A percentile compares a stretch with the other conserved stretches of the same genome.
These are phyloP conservation scores for Cercospora sp. DNA, from an alignment of 2,329 filamentous ascomycete genomes.

Conservation along the genomic window DNA sequence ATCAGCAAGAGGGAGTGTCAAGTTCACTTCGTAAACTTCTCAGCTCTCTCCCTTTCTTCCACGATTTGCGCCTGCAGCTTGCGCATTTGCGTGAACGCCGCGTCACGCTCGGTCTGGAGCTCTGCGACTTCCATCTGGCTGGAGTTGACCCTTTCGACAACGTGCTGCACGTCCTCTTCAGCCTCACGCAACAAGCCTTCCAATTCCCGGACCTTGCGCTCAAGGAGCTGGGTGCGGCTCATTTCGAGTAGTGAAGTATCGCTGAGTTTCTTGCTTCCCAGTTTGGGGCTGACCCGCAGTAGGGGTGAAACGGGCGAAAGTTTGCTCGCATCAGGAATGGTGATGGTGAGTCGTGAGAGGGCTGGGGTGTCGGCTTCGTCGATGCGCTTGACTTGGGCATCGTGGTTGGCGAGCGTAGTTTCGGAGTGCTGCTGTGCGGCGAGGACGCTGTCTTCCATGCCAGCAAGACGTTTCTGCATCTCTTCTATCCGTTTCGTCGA, in stretches of 20 bases:
- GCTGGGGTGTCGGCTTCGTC: conserved; percentile 76
- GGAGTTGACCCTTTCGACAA: conserved; percentile 76
- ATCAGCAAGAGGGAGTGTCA: background rate
- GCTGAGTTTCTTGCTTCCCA: conserved; percentile 60
- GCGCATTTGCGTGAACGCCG: conserved; percentile 69
- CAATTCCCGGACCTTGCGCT: conserved; percentile 77
- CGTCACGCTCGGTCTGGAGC: conserved; percentile 73
- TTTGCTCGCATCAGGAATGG: conserved; percentile 53
- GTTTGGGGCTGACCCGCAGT: conserved; percentile 48
- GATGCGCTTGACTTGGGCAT: conserved; percentile 76
- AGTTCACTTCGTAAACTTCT: conserved; percentile 37
- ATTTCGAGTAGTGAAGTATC: conserved; percentile 60
- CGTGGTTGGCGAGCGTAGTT: conserved; percentile 77
- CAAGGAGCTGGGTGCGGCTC: conserved; percentile 71
- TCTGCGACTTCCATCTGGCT: conserved; percentile 82
- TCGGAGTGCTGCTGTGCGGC: conserved; percentile 83
- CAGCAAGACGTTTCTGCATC: conserved; percentile 76
- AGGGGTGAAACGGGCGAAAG: conserved; percentile 58
- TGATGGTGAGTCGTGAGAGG: conserved; percentile 65
- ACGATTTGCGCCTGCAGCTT: conserved; percentile 68
- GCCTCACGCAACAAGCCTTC: conserved; percentile 77
- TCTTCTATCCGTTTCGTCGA: conserved; percentile 80
- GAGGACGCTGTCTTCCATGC: conserved; percentile 80
- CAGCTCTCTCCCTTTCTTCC: conserved; percentile 62
- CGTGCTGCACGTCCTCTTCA: conserved; percentile 79